Evolutionary conservation across 2,329 filamentous ascomycete species (phyloP), one percentile per base, ranked within the genome.

Genomic region (Fusarium neocosmosporiellum): DNA sequence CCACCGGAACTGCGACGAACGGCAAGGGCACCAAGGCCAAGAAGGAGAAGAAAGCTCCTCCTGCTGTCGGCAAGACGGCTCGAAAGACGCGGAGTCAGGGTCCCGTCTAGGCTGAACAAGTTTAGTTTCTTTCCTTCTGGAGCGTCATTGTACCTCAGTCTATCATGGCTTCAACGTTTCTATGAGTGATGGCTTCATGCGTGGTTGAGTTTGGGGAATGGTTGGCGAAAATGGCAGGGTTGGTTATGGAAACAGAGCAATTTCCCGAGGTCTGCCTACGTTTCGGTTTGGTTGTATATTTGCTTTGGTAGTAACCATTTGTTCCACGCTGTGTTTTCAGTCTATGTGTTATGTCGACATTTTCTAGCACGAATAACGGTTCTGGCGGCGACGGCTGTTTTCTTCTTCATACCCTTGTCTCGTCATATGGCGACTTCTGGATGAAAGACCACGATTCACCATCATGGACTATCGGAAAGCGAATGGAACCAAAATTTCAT

Each of bases 11-110:
- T 18, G 57, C 73, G 18, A 66, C 74, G 16, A 78, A 78, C 34
- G 78, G 78, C 36, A 83, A 80, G 71, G 71, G 68, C 18, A 72
- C 75, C 14, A 78, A 77, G 55, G 71, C 75, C 13, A 83, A 79
- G 74, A 84, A 83, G 69, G 80, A 82, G 16, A 84, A 84, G 76
- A 84, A 80, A 66, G 66, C 71, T n/a, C 60, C 74, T 22, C 75
- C 80, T 0, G 61, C 71, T 3, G 80, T 80, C 18, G 83, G 83
- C 20, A 80, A 67, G 64, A 83, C 84, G 8, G 79, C 80, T 53
- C 80, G 83, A 48, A 84, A 84, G 81, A 85, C 83, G 9, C 80
- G 84, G 57, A 85, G 84, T 66, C 83, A 85, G 71, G 84, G 84
- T 1, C 80, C 82, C 2, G 81, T 78, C 8, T 80, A 83, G 48